Conservation (phyloP, 2,329 filamentous ascomycete genomes). For the Aspergillus uvarum region DNA sequence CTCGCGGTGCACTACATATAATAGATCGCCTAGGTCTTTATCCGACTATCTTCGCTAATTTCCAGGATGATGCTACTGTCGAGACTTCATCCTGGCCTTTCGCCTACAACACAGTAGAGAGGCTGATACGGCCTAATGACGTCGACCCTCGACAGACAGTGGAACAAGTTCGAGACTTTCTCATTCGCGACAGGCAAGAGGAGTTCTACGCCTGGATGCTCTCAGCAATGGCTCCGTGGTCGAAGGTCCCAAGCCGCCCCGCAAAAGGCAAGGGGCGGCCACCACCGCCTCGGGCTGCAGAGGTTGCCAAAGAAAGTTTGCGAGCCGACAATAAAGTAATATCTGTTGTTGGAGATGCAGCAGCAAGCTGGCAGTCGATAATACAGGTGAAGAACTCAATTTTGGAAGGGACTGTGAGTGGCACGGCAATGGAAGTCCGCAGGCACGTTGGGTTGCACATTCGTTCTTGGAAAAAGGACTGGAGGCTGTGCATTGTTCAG, state of each 20-base stretch:
- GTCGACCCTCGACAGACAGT: slow-evolving; percentile 34
- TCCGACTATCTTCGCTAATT: slow-evolving; percentile 44
- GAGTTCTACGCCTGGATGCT: slow-evolving; percentile 75
- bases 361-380: slow-evolving; percentile 65
- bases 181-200: slow-evolving; percentile 65
- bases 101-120: slow-evolving; percentile 64
- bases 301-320: slow-evolving; percentile 73
- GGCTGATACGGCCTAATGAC: slow-evolving; percentile 42
- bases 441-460: slow-evolving; percentile 38
- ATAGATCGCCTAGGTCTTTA: slow-evolving; percentile 43
- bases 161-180: slow-evolving; percentile 41
- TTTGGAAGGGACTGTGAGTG: slow-evolving; percentile 26
- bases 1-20: slow-evolving; percentile 37
- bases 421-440: slow-evolving; percentile 35
- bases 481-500: slow-evolving; percentile 41
- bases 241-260: slow-evolving; percentile 47
- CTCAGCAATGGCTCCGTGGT: slow-evolving; percentile 73
- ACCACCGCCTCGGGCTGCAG: slow-evolving; percentile 59
- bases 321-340: slow-evolving; percentile 74
- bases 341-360: slow-evolving; percentile 64
- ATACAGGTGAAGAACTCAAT: slow-evolving; percentile 54
- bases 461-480: slow-evolving; percentile 39
- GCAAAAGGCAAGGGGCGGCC: slow-evolving; percentile 50
- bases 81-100: slow-evolving; percentile 61
- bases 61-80: slow-evolving; percentile 52